Conservation (phyloP, 176 grass and related monocot genomes). For the Cenchrus americanus region DNA sequence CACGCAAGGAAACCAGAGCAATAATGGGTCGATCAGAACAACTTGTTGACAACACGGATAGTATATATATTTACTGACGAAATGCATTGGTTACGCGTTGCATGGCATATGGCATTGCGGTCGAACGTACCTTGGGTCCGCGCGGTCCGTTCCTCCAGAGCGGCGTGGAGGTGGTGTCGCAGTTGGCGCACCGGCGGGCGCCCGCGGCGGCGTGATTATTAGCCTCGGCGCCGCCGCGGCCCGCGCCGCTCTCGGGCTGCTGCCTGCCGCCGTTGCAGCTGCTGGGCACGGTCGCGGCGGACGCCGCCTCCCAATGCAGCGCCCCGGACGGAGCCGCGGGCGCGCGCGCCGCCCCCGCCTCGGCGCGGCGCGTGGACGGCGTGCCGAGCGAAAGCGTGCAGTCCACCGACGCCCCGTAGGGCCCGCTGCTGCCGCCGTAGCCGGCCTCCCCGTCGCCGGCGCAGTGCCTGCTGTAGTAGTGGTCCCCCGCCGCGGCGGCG, state of each 20-base stretch:
- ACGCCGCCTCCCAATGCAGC: constrained; percentile 56
- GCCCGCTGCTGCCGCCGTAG: not conserved
- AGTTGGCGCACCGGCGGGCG: constrained; percentile 84
- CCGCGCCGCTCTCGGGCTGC: constrained; percentile 16
- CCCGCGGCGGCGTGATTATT: constrained; percentile 2
- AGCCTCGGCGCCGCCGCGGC: not conserved
- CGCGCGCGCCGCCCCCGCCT: constrained; percentile 31
- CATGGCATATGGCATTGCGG: not conserved
- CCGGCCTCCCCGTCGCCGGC: constrained; percentile 26
- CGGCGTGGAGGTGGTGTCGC: constrained; percentile 89
- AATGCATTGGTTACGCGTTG: not conserved
- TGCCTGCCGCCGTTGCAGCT: constrained; percentile 35
- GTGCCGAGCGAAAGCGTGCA: constrained; percentile 96
- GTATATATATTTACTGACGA: not conserved
- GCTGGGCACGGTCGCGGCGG: constrained; percentile 10
- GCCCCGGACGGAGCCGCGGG: not conserved
- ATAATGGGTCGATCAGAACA: too few relatives aligned
- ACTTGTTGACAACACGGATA: too few relatives aligned
- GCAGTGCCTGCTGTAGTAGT: constrained; percentile 48
- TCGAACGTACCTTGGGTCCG: constrained; percentile 70
- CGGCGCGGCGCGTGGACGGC: constrained; percentile 82
- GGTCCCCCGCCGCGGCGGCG: constrained; percentile 38
- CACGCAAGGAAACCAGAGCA: not conserved
- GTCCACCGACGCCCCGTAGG: constrained; percentile 63
- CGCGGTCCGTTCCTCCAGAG: constrained; percentile 93